Evolutionary conservation across 75 land plant species (phyloP), one percentile per base, ranked within the genome.

Genomic region (Pseudotsuga menziesii): DNA sequence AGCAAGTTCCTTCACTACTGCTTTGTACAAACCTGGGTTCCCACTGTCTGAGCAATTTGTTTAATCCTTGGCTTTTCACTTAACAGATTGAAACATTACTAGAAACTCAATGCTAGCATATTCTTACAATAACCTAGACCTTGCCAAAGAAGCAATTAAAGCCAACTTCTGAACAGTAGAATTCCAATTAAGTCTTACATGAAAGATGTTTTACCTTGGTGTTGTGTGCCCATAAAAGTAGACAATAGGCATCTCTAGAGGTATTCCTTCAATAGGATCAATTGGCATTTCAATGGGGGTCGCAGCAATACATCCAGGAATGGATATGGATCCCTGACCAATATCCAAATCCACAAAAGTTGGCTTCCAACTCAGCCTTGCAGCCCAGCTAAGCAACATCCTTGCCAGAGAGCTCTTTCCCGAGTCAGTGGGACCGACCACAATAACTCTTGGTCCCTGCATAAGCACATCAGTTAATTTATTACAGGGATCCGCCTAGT

Each of bases 381-480:
- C 88, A 22, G 99, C 93, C 99, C 99, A 97, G 59, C 95, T 91
- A 26, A 96, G 87, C 64, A 96, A 89, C 99, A 96, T 96, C 80
- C 79, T 89, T 79, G 91, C 81, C 70, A 96, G 83, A 71, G 91
- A 91, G 82, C 98, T 94, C 81, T 96, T 97, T 67, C 99, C 99
- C 17, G 96, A 94, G 84, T 97, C 99, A 62, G 96, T 94, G 55
- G 99, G 99, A 25, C 99, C 99, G 25, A 97, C 99, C 69, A 94
- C 94, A 61, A 97, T 97, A 19, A 95, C 98, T 70, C 99, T 83
- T 3, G 99, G 99, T n/a, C 99, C 99, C 99, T 97, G 88, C 25
- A 76, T 5, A 63, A 82, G 15, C 11, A 77, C 13, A 52, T 14
- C 39, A 69, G 1, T 41, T 69, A 41, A 35, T 41, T 69, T 29